A percentile compares a stretch with the other conserved stretches of the same genome.
Conservation (phyloP, 2,329 filamentous ascomycete genomes). For the Cordyceps fumosorosea region DNA sequence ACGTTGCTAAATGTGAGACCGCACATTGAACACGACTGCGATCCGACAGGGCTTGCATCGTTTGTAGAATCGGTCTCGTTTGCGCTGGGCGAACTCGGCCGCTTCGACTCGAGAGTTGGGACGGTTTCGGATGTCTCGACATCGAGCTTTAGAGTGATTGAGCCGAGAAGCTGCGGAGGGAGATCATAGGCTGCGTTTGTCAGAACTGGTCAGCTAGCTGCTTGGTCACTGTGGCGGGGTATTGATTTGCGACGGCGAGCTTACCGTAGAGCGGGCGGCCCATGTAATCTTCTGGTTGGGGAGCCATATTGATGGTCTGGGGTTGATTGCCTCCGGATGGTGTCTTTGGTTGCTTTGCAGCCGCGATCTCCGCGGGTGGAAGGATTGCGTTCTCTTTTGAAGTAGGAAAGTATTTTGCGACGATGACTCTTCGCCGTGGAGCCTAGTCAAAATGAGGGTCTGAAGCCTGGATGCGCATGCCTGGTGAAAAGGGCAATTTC, state of each 20-base stretch:
- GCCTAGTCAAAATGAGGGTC: conserved; percentile 9
- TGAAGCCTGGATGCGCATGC: not conserved
- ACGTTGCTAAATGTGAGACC: conserved; percentile 63
- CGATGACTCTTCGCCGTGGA: conserved; percentile 10
- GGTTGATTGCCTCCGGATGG: not conserved
- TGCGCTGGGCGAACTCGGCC: conserved; percentile 19
- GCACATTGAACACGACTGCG: conserved; percentile 79
- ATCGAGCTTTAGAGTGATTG: conserved; percentile 46
- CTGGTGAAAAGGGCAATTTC: not conserved
- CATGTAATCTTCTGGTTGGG: conserved; percentile 39
- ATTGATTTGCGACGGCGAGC: conserved; percentile 7
- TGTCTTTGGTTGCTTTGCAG: not conserved
- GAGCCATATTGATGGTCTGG: conserved; percentile 26
- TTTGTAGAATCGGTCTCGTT: conserved; percentile 23
- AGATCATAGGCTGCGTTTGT: conserved; percentile 66
- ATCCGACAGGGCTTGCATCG: conserved; percentile 38
- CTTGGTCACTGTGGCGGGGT: conserved; percentile 1
- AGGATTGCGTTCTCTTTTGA: conserved; percentile 15
- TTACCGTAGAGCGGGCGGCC: conserved; percentile 47
- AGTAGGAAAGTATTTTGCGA: not conserved
- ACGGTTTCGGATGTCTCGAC: conserved; percentile 20
- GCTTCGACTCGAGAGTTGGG: conserved; percentile 18
- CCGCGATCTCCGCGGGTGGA: not conserved
- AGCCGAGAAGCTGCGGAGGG: conserved; percentile 64
- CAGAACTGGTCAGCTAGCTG: conserved; percentile 14